Base-by-base conservation (phyloP, 495 filamentous ascomycete genomes). In the Aspergillus steynii region DNA sequence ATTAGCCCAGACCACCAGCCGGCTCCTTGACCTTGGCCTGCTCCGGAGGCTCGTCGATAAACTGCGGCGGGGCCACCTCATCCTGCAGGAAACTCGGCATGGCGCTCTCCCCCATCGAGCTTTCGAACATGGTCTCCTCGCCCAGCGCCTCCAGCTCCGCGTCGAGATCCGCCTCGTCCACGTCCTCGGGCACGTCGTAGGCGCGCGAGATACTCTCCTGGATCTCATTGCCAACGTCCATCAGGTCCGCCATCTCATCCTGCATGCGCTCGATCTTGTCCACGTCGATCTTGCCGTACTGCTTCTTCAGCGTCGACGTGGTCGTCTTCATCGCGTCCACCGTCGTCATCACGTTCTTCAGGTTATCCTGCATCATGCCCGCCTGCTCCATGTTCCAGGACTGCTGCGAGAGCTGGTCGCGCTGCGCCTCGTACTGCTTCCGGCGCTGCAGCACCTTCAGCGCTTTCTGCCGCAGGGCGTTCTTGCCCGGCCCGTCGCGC, bases 341-440 rank as follows among this genome's bases (percentile, higher is more conserved):
- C 0, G 95, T 98, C 26, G 92, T 95, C 93, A 98, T 97, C 56
- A 96, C 93, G 74, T 98, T 97, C 71, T 96, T 96, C 37, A 99
- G 86, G 68, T 99, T 98, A 75, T 98, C 95, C 77, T 95, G 93
- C 96, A 99, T 98, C 83, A 96, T 96, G 73, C 91, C 90, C 5
- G 95, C 95, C 72, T 98, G 95, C 74, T 98, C 93, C 93, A 99
- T 97, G 79, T 98, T 99, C 95, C 95, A 98, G 12, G 89, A 90
- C 74, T 98, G 95, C 65, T 89, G 86, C 74, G 96, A 91, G 57
- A 98, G 88, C 77, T 99, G 93, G 65, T 98, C 94, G 20, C 93
- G 89, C 79, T 99, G 94, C 9, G 82, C 78, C 74, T 99, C 95
- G 85, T 97, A 97, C 77, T 94, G 88, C 70, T 96, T 96, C 32